phyloP scores from a whole-genome alignment of 169 alveolate genomes.

The Pseudocohnilembus persalinus region DNA sequence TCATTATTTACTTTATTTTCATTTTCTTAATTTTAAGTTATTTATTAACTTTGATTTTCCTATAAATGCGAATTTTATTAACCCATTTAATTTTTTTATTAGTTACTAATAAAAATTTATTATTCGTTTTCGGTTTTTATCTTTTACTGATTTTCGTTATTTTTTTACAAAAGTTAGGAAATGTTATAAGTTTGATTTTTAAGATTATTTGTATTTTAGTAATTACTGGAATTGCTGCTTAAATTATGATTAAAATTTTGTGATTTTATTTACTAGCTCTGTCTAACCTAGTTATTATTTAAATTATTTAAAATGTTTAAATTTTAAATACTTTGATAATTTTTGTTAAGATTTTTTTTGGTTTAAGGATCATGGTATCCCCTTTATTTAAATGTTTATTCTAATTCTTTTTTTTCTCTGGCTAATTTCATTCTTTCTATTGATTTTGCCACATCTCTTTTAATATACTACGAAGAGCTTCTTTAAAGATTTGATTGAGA shows the following conservation, averaged over 20 bases:
- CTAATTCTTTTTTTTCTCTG: conserved; percentile 40
- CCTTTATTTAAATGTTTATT: conserved; percentile 23
- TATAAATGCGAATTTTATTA: too few species aligned
- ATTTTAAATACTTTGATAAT: too few species aligned
- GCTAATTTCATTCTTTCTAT: conserved; percentile 43
- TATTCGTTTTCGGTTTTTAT: too few species aligned
- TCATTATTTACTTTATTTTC: not conserved
- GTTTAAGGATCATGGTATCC: conserved; percentile 31
- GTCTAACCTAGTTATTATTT: not conserved
- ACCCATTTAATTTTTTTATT: too few species aligned
- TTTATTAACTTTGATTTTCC: not conserved
- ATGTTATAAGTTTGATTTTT: too few species aligned
- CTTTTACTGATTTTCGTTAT: too few species aligned
- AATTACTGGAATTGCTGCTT: not conserved
- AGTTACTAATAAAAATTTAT: too few species aligned
- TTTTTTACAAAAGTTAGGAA: too few species aligned
- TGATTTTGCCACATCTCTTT: conserved; percentile 42
- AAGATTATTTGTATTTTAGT: not conserved
- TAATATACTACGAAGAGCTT: not conserved
- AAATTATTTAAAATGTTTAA: not conserved
- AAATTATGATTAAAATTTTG: too few species aligned
- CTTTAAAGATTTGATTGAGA: not conserved
- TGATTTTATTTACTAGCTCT: not conserved
- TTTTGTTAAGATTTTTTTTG: not conserved
- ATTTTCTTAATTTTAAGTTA: not conserved